Conservation (phyloP, 495 filamentous ascomycete species). For the Monascus purpureus region DNA sequence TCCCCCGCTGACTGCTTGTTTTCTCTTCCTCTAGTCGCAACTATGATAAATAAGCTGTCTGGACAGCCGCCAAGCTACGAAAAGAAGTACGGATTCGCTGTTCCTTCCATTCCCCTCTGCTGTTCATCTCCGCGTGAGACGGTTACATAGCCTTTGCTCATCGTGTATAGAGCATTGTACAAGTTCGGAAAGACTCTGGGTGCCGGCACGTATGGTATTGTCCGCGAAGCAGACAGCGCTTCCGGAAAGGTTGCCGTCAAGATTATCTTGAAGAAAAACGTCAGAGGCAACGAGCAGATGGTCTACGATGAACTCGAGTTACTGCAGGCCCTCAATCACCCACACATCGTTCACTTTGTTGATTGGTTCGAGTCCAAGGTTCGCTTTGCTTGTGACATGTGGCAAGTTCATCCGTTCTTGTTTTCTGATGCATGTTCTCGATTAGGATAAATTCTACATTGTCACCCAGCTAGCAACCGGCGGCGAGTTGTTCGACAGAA, state of each 20-base stretch:
- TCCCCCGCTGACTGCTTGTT: neutral
- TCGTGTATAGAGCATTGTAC: conserved; percentile 55
- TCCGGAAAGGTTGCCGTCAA: conserved; percentile 90
- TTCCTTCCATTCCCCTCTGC: neutral
- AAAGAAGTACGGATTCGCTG: conserved; percentile 66
- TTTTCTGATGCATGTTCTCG: conserved; percentile 1
- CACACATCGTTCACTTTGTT: conserved; percentile 93
- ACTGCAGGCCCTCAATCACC: conserved; percentile 79
- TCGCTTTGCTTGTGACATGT: neutral
- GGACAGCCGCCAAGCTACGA: conserved; percentile 98
- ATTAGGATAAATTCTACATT: conserved; percentile 98
- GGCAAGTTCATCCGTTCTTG: neutral
- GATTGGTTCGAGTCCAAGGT: conserved; percentile 98
- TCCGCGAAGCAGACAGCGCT: conserved; percentile 73
- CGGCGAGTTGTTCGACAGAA: conserved; percentile 94
- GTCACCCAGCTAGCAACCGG: conserved; percentile 94
- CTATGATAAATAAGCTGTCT: conserved; percentile 93
- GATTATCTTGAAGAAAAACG: conserved; percentile 99
- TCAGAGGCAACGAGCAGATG: conserved; percentile 96
- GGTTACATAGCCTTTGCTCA: conserved; percentile 5
- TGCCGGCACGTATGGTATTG: conserved; percentile 96
- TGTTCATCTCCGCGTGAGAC: neutral
- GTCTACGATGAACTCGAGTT: conserved; percentile 94
- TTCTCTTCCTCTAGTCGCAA: conserved; percentile 44
- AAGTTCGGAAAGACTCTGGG: conserved; percentile 85